Percentiles rank a stretch among this genome's conserved stretches.
Conservation (phyloP, 2,329 filamentous ascomycete species). For the Claviceps pazoutovae region DNA sequence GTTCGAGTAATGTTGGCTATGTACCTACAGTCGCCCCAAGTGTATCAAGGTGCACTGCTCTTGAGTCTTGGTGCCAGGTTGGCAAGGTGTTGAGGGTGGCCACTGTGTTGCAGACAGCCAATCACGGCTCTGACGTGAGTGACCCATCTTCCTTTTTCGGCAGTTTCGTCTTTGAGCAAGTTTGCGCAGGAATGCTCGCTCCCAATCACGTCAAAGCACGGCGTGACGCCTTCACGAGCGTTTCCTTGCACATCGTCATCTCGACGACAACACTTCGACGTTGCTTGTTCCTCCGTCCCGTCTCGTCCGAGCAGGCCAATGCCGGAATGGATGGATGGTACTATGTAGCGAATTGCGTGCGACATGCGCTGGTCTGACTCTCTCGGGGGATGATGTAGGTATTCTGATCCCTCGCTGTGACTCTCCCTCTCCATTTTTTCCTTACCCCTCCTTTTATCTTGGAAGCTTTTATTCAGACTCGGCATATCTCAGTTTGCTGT, state of each 20-base stretch:
- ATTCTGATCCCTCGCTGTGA: not conserved
- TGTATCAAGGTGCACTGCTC: conserved; percentile 1
- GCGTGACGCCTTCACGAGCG: not conserved
- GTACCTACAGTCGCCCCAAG: no score
- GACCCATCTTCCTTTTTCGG: conserved; percentile 14
- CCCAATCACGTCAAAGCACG: not conserved
- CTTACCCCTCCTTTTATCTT: not conserved
- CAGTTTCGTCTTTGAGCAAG: conserved; percentile 18
- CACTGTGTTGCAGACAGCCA: conserved; percentile 10
- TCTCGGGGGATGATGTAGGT: not conserved
- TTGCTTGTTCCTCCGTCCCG: no score
- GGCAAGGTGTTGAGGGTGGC: not conserved
- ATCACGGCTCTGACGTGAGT: conserved; percentile 13
- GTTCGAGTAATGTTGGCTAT: not conserved
- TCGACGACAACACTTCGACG: not conserved
- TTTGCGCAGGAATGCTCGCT: conserved; percentile 21
- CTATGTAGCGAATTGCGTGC: no score
- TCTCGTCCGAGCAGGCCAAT: no score
- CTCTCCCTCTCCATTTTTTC: not conserved
- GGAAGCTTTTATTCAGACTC: not conserved
- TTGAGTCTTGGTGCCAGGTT: no score
- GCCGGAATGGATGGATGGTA: no score
- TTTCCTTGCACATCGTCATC: not conserved
- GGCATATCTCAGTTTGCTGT: not conserved
- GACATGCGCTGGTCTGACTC: no score